These are phyloP conservation scores for Graphilbum fragrans DNA, from an alignment of 2,329 filamentous ascomycete genomes.

Conservation along the genomic window DNA sequence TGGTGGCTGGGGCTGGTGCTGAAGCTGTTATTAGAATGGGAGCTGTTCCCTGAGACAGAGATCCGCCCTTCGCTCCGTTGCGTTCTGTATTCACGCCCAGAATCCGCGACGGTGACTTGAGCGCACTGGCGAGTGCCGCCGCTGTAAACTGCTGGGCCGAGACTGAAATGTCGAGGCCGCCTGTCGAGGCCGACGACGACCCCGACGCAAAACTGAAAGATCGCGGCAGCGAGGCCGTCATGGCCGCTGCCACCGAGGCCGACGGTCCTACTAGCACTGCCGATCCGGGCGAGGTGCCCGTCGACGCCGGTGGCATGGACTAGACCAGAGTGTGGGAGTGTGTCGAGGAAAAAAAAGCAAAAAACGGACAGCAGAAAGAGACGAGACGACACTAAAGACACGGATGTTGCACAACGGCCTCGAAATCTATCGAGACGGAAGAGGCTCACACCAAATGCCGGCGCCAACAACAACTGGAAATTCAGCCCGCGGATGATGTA, in stretches of 20 bases:
- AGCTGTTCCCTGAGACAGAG: too few species aligned
- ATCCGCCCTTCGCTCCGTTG: too few species aligned
- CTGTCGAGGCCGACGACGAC: background rate
- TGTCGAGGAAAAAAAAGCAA: background rate
- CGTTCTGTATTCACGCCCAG: too few species aligned
- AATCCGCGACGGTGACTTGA: background rate
- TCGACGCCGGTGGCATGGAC: slow-evolving; percentile 35
- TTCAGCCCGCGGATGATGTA: too few species aligned
- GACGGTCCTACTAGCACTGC: slow-evolving; percentile 9
- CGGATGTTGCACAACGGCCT: too few species aligned
- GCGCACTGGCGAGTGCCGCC: background rate
- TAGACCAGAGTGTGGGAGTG: background rate
- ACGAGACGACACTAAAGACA: too few species aligned
- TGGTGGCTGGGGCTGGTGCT: slow-evolving; percentile 42
- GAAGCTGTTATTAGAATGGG: slow-evolving; percentile 40
- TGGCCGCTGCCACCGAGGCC: slow-evolving; percentile 1
- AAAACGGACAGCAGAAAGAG: background rate
- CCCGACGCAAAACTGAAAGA: slow-evolving; percentile 24
- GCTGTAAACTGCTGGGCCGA: background rate
- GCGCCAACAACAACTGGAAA: too few species aligned
- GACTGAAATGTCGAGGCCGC: background rate
- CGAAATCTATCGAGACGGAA: too few species aligned
- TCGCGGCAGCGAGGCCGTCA: slow-evolving; percentile 22
- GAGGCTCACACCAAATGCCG: too few species aligned
- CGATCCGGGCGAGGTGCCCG: slow-evolving; percentile 38